These are phyloP conservation scores for Arachnopeziza araneosa DNA, from an alignment of 2,329 filamentous ascomycete genomes.

Conservation along the genomic window DNA sequence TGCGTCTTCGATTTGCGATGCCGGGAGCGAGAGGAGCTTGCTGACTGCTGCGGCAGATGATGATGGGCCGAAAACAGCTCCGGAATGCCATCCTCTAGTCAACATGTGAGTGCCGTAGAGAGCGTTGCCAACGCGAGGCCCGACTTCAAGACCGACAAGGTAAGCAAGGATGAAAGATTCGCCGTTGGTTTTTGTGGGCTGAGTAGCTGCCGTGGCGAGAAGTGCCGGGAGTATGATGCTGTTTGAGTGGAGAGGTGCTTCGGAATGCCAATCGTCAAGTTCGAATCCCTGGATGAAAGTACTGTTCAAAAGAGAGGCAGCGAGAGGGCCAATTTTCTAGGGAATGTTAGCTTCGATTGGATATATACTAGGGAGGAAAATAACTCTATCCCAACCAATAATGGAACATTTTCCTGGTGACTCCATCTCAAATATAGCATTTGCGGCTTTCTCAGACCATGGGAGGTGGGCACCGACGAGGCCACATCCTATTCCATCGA, in stretches of 20 bases:
- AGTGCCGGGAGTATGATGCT: constrained; percentile 36
- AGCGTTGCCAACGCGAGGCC: constrained; percentile 34
- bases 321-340: constrained; percentile 32
- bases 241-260: constrained; percentile 36
- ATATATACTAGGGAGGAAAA: no score
- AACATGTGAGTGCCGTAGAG: constrained; percentile 36
- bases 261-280: constrained; percentile 39
- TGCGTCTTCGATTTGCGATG: constrained; percentile 18
- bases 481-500: constrained; percentile 38
- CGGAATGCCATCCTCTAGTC: constrained; percentile 28
- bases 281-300: constrained; percentile 40
- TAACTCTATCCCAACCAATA: constrained; percentile 17
- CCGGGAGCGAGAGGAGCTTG: constrained; percentile 14
- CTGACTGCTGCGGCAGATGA: constrained; percentile 13
- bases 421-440: constrained; percentile 31
- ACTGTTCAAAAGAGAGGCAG: constrained; percentile 38
- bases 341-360: no score
- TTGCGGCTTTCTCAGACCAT: constrained; percentile 35
- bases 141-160: constrained; percentile 37
- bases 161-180: constrained; percentile 31
- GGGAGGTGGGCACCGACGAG: constrained; percentile 37
- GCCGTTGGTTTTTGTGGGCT: constrained; percentile 16
- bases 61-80: constrained; percentile 18
- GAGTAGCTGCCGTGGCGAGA: constrained; percentile 30
- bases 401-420: constrained; percentile 25